phyloP scores from a whole-genome alignment of 2,329 filamentous ascomycete genomes.

The Fusarium sp. region DNA sequence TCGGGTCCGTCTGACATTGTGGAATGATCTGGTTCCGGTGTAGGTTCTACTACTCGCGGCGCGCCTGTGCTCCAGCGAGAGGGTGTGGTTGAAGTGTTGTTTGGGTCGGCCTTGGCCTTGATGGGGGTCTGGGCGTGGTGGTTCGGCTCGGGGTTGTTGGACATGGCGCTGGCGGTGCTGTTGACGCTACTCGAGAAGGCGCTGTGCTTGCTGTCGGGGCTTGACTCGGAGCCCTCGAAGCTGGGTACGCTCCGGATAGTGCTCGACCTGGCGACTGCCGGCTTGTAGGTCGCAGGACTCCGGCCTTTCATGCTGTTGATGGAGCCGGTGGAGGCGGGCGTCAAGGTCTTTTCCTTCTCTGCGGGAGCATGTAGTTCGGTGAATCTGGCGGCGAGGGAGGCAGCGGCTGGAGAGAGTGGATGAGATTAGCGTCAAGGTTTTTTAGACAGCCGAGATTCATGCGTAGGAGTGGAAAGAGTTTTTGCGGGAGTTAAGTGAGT shows the following conservation, averaged over 20 bases:
- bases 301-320: constrained; percentile 54
- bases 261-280: constrained; percentile 46
- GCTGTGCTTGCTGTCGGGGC: constrained; percentile 59
- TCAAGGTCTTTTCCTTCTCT: constrained; percentile 47
- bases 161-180: constrained; percentile 63
- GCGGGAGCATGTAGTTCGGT: constrained; percentile 45
- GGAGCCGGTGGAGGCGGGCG: constrained; percentile 52
- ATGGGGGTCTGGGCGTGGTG: constrained; percentile 47
- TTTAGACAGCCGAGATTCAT: neutral
- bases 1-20: constrained; percentile 49
- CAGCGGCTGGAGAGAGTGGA: constrained; percentile 24
- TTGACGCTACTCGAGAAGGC: constrained; percentile 66
- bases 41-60: constrained; percentile 47
- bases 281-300: constrained; percentile 45
- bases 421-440: constrained; percentile 28
- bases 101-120: constrained; percentile 51
- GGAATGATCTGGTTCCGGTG: constrained; percentile 40
- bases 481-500: constrained; percentile 30
- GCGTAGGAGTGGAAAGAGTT: constrained; percentile 8
- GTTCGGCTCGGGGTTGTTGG: constrained; percentile 50
- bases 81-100: constrained; percentile 41
- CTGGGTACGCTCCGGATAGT: constrained; percentile 69
- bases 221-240: constrained; percentile 62
- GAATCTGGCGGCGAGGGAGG: constrained; percentile 30
- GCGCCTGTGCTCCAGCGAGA: constrained; percentile 47